Base-by-base conservation (phyloP, 768 basidiomycete genomes). In the Filobasidium floriforme region DNA sequence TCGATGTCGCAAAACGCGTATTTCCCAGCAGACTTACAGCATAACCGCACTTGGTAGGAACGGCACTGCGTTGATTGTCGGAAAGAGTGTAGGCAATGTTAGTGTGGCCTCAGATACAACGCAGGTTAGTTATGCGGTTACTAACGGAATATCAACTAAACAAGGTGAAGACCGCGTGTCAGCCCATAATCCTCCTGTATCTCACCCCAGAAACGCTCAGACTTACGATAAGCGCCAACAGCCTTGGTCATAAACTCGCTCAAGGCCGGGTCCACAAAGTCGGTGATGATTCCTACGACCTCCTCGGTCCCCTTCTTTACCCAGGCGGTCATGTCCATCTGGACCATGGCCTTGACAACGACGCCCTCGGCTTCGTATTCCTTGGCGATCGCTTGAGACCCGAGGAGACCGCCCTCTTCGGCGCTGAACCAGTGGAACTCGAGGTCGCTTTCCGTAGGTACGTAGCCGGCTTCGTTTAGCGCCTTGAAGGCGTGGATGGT, bases 31-130 rank as follows among this genome's bases (percentile, higher is more conserved):
- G 37, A 71, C 70, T 67, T 93, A 91, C 79, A 61, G 90, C 91
- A 74, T 96, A 94, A 41, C 77, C 90, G 80, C 92, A 94, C 81
- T 88, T 83, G 65, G 92, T 96, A 82, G 89, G 86, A 29, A 85
- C 87, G 72, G 85, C 90, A 29, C 54, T 57, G 26, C 14, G 32
- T 37, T 37, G 4, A 37, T 37, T 9, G 32, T 37, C 32, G 32
- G 32, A 37, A 37, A 37, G 9, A 37, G 32, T 37, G n/a, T n/a
- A n/a, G n/a, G n/a, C n/a, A 37, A 37, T 37, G 32, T 37, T 37
- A 37, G 32, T 37, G 9, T 37, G 3, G 32, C 32, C 32, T n/a
- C n/a, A n/a, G 32, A 3, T 37, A 9, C 4, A 37, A 37, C 9
- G 32, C 32, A 9, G 32, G 9, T 37, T 9, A 37, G 32, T 37